A percentile compares a stretch with the other conserved stretches of the same genome.
These are phyloP conservation scores for Tilletia caries DNA, from an alignment of 1,284 basidiomycete species.

Conservation along the genomic window DNA sequence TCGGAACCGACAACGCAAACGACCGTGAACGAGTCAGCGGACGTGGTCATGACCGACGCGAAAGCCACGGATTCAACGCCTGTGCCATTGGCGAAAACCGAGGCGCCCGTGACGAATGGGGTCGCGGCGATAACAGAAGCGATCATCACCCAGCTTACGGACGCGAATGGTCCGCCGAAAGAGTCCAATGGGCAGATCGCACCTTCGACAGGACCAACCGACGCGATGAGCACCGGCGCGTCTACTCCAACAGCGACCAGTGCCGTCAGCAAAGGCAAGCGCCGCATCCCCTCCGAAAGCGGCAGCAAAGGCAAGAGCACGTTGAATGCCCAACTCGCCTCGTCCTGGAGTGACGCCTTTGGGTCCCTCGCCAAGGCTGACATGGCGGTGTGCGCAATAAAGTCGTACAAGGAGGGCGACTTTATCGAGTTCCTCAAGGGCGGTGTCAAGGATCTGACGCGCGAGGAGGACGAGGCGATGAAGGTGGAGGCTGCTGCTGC, in stretches of 20 bases:
- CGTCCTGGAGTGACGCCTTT: conserved; percentile 12
- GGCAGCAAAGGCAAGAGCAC: not conserved
- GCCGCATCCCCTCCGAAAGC: not conserved
- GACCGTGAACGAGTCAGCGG: not conserved
- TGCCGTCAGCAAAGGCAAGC: conserved; percentile 4
- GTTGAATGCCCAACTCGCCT: conserved; percentile 26
- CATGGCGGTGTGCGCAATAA: conserved; percentile 80
- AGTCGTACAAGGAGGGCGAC: conserved; percentile 66
- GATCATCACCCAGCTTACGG: no score
- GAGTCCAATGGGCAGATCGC: not conserved
- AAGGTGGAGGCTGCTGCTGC: conserved; percentile 68
- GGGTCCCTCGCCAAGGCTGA: conserved; percentile 64
- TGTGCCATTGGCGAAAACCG: not conserved
- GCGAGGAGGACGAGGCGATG: conserved; percentile 53
- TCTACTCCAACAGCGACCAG: not conserved
- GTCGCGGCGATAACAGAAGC: no score
- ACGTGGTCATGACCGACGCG: conserved; percentile 2
- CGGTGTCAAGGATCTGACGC: conserved; percentile 51
- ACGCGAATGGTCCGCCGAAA: not conserved
- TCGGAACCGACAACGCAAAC: not conserved
- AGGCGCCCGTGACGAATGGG: not conserved
- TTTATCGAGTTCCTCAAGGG: conserved; percentile 73
- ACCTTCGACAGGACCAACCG: no score
- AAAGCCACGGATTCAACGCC: not conserved
- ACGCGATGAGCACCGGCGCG: not conserved